These are phyloP conservation scores for Plectosphaerella cucumerina DNA, from an alignment of 2,329 filamentous ascomycete genomes.

Conservation along the genomic window DNA sequence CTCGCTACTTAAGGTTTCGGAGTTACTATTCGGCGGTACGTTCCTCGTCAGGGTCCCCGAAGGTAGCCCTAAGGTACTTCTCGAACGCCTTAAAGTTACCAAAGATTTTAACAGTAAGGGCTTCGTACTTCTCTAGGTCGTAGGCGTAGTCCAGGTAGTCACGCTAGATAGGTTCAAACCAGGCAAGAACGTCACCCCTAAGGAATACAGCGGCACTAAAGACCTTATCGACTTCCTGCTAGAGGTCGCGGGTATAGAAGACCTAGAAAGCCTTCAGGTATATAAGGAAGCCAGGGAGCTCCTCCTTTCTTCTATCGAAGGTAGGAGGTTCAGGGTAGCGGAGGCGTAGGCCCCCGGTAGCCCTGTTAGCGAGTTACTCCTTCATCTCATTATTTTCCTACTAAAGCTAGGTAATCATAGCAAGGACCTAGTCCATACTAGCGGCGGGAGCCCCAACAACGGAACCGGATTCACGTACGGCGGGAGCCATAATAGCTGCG, in stretches of 20 bases:
- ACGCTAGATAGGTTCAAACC: no score
- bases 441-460: background rate
- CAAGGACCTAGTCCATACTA: background rate
- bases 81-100: background rate
- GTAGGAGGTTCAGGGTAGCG: background rate
- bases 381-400: no score
- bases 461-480: background rate
- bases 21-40: background rate
- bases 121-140: background rate
- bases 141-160: background rate
- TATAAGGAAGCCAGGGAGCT: background rate
- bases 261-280: no score
- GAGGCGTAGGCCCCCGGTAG: background rate
- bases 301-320: background rate
- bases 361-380: no score
- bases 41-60: conserved; percentile 3
- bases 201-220: no score
- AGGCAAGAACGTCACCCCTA: no score
- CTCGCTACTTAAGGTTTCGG: background rate
- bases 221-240: no score
- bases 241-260: no score
- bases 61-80: background rate
- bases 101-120: background rate
- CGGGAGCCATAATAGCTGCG: no score
- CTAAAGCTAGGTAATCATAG: no score